phyloP scores from a whole-genome alignment of 139 green algal species.

The Klebsormidium nitens region DNA sequence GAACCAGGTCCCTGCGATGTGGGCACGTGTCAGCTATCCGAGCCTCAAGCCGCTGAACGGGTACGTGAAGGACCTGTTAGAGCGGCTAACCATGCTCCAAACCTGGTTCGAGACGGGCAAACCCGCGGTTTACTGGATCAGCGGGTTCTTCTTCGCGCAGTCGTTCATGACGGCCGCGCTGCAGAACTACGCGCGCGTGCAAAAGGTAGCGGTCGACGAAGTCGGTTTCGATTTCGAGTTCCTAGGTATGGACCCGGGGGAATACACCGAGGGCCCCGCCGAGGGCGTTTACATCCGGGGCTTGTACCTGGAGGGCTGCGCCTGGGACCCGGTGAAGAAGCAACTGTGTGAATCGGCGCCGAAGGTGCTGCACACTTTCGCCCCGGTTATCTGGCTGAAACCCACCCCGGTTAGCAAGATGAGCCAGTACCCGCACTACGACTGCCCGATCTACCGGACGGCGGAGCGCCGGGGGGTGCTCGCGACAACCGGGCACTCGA shows the following conservation, averaged over 20 bases:
- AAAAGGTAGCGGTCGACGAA: slow-evolving; percentile 49
- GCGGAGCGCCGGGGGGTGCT: slow-evolving; percentile 39
- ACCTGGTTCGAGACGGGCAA: slow-evolving; percentile 44
- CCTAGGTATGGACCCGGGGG: slow-evolving; percentile 50
- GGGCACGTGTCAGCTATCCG: slow-evolving; percentile 33
- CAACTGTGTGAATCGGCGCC: slow-evolving; percentile 32
- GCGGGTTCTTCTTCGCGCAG: slow-evolving; percentile 71
- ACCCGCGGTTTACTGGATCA: slow-evolving; percentile 66
- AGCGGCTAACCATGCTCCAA: slow-evolving; percentile 36
- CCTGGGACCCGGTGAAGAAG: slow-evolving; percentile 30
- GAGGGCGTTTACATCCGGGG: slow-evolving; percentile 53
- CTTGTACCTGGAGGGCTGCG: slow-evolving; percentile 42
- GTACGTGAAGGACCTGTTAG: slow-evolving; percentile 38
- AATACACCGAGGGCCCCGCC: slow-evolving; percentile 44
- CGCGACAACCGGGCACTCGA: slow-evolving; percentile 75
- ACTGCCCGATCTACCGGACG: slow-evolving; percentile 54
- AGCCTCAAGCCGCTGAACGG: slow-evolving; percentile 26
- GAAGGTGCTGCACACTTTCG: slow-evolving; percentile 34
- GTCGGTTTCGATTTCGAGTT: slow-evolving; percentile 47
- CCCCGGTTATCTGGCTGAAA: slow-evolving; percentile 39
- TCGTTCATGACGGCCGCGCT: slow-evolving; percentile 44
- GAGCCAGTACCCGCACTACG: slow-evolving; percentile 56
- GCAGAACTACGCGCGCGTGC: slow-evolving; percentile 67
- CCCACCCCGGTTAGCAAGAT: slow-evolving; percentile 24
- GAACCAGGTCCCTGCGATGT: slow-evolving; percentile 32